Evolutionary conservation across 1,284 basidiomycete genomes (phyloP).

Genomic region (Inonotus obliquus): DNA sequence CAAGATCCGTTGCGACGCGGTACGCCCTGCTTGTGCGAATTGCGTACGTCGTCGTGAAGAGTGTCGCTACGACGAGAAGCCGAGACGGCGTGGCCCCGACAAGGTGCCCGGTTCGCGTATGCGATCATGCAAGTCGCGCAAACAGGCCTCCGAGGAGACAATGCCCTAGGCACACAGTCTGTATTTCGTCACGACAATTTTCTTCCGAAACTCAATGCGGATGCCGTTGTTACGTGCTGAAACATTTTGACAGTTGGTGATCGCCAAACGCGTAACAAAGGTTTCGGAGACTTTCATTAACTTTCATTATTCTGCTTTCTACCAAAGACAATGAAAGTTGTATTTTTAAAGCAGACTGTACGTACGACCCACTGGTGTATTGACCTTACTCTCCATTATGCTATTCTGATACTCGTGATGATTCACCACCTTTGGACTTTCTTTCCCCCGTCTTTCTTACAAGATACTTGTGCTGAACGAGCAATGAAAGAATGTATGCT

Average conservation of each 20-base stretch:
- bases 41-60: constrained; percentile 18
- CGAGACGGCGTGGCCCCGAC: constrained; percentile 17
- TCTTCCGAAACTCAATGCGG: constrained; percentile 1
- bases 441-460: background rate
- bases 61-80: constrained; percentile 18
- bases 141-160: constrained; percentile 13
- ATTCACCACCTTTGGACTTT: background rate
- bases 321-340: background rate
- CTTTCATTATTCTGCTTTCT: background rate
- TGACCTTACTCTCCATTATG: background rate
- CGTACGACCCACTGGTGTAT: background rate
- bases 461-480: background rate
- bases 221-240: background rate
- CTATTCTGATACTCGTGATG: background rate
- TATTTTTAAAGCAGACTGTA: background rate
- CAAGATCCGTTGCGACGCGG: constrained; percentile 18
- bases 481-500: background rate
- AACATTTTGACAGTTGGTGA: background rate
- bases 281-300: background rate
- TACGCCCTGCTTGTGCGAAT: constrained; percentile 13
- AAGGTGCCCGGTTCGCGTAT: constrained; percentile 19
- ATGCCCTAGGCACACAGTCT: constrained; percentile 1
- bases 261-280: background rate
- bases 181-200: background rate
- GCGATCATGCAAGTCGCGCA: constrained; percentile 19